Conservation (phyloP, 495 filamentous ascomycete genomes). For the Daldinia decipiens region DNA sequence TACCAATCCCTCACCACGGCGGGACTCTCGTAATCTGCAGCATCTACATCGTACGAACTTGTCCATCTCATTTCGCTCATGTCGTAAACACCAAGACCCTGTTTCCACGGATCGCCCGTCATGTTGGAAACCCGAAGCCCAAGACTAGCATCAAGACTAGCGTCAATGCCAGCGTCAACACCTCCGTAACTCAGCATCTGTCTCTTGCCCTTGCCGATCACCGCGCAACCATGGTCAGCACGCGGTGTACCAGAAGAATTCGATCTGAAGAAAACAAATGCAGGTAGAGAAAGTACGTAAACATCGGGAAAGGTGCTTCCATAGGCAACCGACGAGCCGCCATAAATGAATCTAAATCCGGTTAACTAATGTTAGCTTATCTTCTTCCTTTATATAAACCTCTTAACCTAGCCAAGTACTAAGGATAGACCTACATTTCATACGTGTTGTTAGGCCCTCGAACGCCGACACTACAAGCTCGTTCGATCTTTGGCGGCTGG, state of each 20-base stretch:
- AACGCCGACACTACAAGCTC: slow-evolving; percentile 48
- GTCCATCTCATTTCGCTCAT: slow-evolving; percentile 54
- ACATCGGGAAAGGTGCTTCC: slow-evolving; percentile 43
- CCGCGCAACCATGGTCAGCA: slow-evolving; percentile 46
- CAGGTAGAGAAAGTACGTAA: slow-evolving; percentile 57
- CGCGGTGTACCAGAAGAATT: slow-evolving; percentile 40
- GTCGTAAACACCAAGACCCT: slow-evolving; percentile 56
- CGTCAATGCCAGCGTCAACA: slow-evolving; percentile 34
- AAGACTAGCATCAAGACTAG: too few relatives aligned
- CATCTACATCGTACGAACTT: slow-evolving; percentile 51
- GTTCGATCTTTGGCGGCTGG: slow-evolving; percentile 31
- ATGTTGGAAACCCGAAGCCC: slow-evolving; percentile 10
- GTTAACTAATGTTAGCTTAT: slow-evolving; percentile 13
- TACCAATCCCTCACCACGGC: slow-evolving; percentile 49
- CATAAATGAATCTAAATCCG: slow-evolving; percentile 49
- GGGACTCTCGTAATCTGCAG: slow-evolving; percentile 49
- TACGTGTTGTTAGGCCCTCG: slow-evolving; percentile 50
- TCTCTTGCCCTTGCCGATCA: slow-evolving; percentile 52
- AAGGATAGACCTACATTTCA: slow-evolving; percentile 41
- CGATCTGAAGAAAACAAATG: slow-evolving; percentile 57
- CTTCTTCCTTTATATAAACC: neutral
- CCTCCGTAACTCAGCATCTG: slow-evolving; percentile 56
- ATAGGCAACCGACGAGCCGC: slow-evolving; percentile 38
- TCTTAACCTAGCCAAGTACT: neutral
- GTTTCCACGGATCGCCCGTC: slow-evolving; percentile 52